Evolutionary conservation across 1,284 basidiomycete genomes (phyloP).

Genomic region (Ceratobasidium theobromae): DNA sequence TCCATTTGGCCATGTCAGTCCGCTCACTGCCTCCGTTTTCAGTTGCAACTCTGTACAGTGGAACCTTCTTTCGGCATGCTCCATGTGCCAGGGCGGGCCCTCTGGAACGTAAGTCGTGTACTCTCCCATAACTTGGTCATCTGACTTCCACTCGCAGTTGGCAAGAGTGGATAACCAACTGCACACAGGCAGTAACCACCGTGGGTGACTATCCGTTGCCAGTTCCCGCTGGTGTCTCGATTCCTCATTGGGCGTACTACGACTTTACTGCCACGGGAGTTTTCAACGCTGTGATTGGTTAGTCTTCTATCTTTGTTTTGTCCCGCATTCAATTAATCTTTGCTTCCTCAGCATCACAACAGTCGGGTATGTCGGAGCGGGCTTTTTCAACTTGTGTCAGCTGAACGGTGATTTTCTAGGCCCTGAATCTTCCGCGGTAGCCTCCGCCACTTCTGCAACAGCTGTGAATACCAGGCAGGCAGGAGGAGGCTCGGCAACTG

Average conservation of each 20-base stretch:
- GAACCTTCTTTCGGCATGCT: conserved; percentile 35
- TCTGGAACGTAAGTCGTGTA: conserved; percentile 5
- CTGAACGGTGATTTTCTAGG: background rate
- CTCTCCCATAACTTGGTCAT: background rate
- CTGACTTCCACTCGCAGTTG: conserved; percentile 17
- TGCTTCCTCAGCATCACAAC: conserved; percentile 5
- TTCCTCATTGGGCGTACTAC: conserved; percentile 34
- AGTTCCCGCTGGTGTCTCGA: conserved; percentile 18
- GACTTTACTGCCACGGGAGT: conserved; percentile 10
- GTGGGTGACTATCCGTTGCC: conserved; percentile 18
- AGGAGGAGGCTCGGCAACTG: background rate
- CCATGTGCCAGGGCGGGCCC: conserved; percentile 35
- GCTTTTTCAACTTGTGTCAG: background rate
- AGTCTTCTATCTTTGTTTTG: background rate
- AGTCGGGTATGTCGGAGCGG: background rate
- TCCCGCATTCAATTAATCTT: background rate
- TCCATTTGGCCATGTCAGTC: no score
- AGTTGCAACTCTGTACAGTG: conserved; percentile 35
- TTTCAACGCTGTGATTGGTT: conserved; percentile 28
- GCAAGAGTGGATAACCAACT: conserved; percentile 27
- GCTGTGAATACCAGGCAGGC: background rate
- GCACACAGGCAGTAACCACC: conserved; percentile 3
- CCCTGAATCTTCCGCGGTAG: conserved; percentile 10
- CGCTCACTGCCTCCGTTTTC: no score
- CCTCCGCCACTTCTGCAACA: background rate